A percentile compares a stretch with the other conserved stretches of the same genome.
Conservation (phyloP, 768 basidiomycete genomes). For the Clitopilus hobsonii region DNA sequence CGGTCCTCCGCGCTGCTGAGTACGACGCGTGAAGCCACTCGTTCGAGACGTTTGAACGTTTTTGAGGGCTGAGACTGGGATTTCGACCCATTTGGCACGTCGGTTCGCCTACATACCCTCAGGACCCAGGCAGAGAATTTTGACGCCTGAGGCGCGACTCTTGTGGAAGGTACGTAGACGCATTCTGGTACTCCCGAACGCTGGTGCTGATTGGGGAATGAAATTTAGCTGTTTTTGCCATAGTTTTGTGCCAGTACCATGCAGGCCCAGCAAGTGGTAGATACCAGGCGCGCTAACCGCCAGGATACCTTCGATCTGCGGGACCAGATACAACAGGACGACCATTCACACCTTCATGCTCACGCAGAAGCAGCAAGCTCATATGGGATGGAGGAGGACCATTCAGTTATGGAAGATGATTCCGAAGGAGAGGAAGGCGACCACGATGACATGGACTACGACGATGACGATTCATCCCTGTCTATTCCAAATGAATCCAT, state of each 20-base stretch:
- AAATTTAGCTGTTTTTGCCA: no score
- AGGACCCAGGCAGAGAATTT: background rate
- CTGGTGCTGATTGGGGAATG: background rate
- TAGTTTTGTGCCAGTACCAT: background rate
- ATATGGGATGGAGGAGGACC: conserved; percentile 55
- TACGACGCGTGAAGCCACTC: background rate
- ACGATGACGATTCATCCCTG: conserved; percentile 75
- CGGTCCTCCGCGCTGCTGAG: background rate
- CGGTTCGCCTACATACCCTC: background rate
- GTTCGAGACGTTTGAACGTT: background rate
- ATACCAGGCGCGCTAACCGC: conserved; percentile 27
- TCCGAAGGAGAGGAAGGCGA: conserved; percentile 72
- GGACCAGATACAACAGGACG: conserved; percentile 53
- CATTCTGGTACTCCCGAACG: background rate
- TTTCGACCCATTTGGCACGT: background rate
- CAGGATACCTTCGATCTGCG: conserved; percentile 73
- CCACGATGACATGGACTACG: conserved; percentile 61
- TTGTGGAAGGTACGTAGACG: background rate
- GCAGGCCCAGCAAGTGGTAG: conserved; percentile 8
- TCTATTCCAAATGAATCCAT: conserved; percentile 90
- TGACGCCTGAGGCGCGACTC: background rate
- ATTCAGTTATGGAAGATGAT: conserved; percentile 83
- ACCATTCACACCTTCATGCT: conserved; percentile 32
- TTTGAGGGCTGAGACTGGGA: background rate
- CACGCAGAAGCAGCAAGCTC: conserved; percentile 37